phyloP scores from a whole-genome alignment of 768 basidiomycete genomes.

The Hebeloma cylindrosporum region DNA sequence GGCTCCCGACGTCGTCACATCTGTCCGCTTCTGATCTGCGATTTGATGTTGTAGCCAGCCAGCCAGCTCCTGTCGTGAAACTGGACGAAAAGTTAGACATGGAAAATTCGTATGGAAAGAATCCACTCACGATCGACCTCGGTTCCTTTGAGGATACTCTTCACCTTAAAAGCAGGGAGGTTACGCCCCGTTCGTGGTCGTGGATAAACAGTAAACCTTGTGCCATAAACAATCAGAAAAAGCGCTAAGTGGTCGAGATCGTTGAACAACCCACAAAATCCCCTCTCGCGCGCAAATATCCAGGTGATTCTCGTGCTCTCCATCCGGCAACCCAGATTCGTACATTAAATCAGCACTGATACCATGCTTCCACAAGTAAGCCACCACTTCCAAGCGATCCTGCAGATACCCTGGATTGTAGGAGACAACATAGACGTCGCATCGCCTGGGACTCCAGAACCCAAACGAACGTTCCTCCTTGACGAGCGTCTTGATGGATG shows the following conservation, averaged over 20 bases:
- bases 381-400: constrained; percentile 75
- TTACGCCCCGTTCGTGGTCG: constrained; percentile 57
- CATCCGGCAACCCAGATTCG: constrained; percentile 63
- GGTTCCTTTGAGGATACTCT: constrained; percentile 76
- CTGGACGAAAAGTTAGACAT: constrained; percentile 20
- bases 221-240: neutral
- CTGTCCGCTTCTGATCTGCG: constrained; percentile 75
- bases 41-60: constrained; percentile 76
- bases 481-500: constrained; percentile 64
- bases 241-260: neutral
- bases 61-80: constrained; percentile 67
- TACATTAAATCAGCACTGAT: constrained; percentile 91
- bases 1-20: constrained; percentile 63
- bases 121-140: constrained; percentile 66
- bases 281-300: constrained; percentile 79
- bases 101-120: neutral
- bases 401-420: constrained; percentile 73
- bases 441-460: constrained; percentile 86
- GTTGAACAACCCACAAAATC: constrained; percentile 58
- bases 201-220: constrained; percentile 44
- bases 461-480: constrained; percentile 84
- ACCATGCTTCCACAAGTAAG: constrained; percentile 75
- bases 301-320: constrained; percentile 62
- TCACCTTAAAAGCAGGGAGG: constrained; percentile 74
- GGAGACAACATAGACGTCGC: constrained; percentile 84